Evolutionary conservation across 306 rosid genomes (phyloP).

Genomic region (Casuarina cunninghamiana): DNA sequence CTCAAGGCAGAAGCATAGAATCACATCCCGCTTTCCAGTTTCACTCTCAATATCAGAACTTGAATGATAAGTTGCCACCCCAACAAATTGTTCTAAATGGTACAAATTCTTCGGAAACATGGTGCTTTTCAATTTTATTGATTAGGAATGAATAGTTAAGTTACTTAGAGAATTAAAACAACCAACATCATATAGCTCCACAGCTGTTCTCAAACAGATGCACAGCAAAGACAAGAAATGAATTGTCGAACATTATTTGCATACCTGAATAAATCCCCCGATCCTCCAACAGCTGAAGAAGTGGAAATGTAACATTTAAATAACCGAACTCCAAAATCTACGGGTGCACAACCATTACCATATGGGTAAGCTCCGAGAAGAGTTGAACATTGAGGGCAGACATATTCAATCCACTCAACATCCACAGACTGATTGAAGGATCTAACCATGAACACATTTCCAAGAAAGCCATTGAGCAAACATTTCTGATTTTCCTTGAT

Average conservation of each 20-base stretch:
- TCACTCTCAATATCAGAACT: neutral
- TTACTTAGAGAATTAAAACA: neutral
- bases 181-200: neutral
- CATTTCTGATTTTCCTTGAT: constrained; percentile 51
- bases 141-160: neutral
- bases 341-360: constrained; percentile 48
- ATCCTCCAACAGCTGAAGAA: constrained; percentile 46
- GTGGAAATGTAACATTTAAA: constrained; percentile 83
- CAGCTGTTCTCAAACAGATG: constrained; percentile 1
- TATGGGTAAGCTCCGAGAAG: constrained; percentile 90
- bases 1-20: neutral
- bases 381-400: constrained; percentile 73
- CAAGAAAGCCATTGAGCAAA: constrained; percentile 88
- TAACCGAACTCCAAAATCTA: constrained; percentile 82
- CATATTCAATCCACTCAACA: constrained; percentile 74
- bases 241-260: constrained; percentile 21
- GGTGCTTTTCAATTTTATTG: neutral
- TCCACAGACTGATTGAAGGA: constrained; percentile 67
- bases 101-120: neutral
- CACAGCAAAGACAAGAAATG: neutral
- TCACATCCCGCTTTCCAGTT: neutral
- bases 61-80: neutral
- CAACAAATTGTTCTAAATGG: neutral
- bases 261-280: constrained; percentile 73
- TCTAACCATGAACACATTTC: constrained; percentile 85